A percentile compares a stretch with the other conserved stretches of the same genome.
These are phyloP conservation scores for Cyclotella cryptica DNA, from an alignment of 108 stramenopile species.

Conservation along the genomic window DNA sequence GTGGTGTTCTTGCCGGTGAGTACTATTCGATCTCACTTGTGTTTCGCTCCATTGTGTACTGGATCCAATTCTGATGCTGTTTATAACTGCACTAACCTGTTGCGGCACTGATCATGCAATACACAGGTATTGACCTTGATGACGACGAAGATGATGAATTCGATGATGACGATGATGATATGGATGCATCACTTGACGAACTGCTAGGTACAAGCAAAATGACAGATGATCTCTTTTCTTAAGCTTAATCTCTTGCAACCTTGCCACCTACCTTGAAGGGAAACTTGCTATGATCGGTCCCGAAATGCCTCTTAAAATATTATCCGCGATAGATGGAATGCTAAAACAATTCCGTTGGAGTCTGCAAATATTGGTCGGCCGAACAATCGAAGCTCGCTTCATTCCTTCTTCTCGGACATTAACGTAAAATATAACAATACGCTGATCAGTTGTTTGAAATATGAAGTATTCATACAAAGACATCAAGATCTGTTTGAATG, in stretches of 20 bases:
- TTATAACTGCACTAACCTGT: no score
- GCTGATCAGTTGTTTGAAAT: no score
- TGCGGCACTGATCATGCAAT: background rate
- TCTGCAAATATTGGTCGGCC: no score
- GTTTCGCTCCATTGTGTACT: background rate
- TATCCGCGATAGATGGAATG: background rate
- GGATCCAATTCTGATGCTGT: background rate
- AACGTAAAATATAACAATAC: no score
- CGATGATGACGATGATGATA: constrained; percentile 64
- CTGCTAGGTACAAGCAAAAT: constrained; percentile 74
- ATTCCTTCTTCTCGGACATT: no score
- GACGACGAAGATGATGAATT: constrained; percentile 59
- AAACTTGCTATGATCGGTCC: no score
- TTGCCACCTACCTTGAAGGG: no score
- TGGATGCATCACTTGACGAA: constrained; percentile 78
- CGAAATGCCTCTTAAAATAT: no score
- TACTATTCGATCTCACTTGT: background rate
- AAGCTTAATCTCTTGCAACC: constrained; percentile 14
- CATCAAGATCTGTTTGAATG: no score
- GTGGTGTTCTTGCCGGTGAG: constrained; percentile 28
- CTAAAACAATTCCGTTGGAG: no score
- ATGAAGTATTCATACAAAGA: no score
- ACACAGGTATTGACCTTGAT: constrained; percentile 40
- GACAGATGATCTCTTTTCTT: constrained; percentile 82
- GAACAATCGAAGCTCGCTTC: no score